Conservation (phyloP, 495 filamentous ascomycete species). For the Penicillium diatomitis region DNA sequence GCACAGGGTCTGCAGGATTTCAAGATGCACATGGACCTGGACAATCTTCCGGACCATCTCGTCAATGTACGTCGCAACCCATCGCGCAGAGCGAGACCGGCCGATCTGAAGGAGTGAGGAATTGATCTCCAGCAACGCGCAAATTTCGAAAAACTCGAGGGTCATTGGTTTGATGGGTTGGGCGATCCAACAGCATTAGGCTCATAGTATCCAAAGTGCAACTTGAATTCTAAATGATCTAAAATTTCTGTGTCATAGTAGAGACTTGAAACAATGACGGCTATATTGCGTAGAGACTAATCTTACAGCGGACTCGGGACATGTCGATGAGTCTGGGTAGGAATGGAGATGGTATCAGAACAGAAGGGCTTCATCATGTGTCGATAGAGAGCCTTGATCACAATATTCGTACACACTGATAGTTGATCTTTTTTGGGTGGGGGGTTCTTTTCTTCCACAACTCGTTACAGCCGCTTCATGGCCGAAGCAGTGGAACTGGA, state of each 20-base stretch:
- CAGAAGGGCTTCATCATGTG: conserved; percentile 1
- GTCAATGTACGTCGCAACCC: conserved; percentile 1
- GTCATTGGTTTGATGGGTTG: too few species aligned
- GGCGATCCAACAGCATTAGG: too few species aligned
- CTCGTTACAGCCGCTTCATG: conserved; percentile 21
- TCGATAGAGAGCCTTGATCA: conserved; percentile 1
- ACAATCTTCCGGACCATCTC: background rate
- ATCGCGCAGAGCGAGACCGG: conserved; percentile 1
- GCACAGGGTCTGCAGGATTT: too few species aligned
- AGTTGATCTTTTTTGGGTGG: too few species aligned
- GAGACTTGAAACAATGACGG: too few species aligned
- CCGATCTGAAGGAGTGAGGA: conserved; percentile 1
- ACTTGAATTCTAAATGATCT: too few species aligned
- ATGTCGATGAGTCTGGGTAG: background rate
- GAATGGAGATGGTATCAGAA: conserved; percentile 24
- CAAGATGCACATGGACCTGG: background rate
- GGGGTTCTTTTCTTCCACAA: too few species aligned
- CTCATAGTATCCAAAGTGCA: too few species aligned
- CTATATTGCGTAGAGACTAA: background rate
- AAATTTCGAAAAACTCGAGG: too few species aligned
- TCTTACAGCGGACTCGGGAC: conserved; percentile 4
- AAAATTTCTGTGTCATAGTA: too few species aligned
- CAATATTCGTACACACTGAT: conserved; percentile 13
- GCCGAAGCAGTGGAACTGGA: conserved; percentile 18
- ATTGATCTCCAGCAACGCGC: too few species aligned